Conservation (phyloP, 208 protist genomes). For the Leishmania amazonensis region DNA sequence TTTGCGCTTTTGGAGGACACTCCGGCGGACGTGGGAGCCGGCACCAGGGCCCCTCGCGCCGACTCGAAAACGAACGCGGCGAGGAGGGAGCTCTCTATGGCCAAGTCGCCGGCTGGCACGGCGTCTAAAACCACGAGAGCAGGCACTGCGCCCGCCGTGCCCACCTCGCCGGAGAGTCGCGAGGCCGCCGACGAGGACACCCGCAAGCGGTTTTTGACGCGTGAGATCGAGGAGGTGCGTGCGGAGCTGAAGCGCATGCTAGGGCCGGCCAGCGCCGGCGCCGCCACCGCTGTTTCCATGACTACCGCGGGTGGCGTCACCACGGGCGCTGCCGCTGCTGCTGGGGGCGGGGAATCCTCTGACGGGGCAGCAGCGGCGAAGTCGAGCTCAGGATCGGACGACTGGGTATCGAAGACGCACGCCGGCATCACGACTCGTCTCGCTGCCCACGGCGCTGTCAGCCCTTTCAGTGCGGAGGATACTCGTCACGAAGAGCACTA, state of each 20-base stretch:
- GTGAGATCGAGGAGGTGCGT: conserved; percentile 37
- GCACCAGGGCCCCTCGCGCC: not conserved
- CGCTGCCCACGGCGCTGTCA: not conserved
- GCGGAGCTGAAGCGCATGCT: conserved; percentile 43
- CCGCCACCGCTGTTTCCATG: not conserved
- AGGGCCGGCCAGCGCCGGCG: conserved; percentile 4
- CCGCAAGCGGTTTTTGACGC: conserved; percentile 24
- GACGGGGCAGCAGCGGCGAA: not conserved
- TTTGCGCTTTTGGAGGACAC: conserved; percentile 21
- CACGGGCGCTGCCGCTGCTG: not conserved
- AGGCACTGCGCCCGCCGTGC: not conserved
- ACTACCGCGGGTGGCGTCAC: not conserved
- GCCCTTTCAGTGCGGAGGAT: conserved; percentile 13
- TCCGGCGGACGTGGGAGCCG: not conserved
- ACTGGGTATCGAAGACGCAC: not conserved
- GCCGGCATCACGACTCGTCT: not conserved
- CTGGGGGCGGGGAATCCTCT: not conserved
- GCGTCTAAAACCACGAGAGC: not conserved
- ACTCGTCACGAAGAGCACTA: conserved; percentile 12
- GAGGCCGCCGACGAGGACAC: conserved; percentile 26
- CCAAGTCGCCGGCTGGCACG: not conserved
- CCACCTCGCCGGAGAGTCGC: not conserved
- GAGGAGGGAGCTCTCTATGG: not conserved
- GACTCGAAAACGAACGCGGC: too few relatives aligned
- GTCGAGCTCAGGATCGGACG: not conserved